Evolutionary conservation across 1,284 basidiomycete genomes (phyloP), one percentile per base, ranked within the genome.

Genomic region (Boletus sp.): DNA sequence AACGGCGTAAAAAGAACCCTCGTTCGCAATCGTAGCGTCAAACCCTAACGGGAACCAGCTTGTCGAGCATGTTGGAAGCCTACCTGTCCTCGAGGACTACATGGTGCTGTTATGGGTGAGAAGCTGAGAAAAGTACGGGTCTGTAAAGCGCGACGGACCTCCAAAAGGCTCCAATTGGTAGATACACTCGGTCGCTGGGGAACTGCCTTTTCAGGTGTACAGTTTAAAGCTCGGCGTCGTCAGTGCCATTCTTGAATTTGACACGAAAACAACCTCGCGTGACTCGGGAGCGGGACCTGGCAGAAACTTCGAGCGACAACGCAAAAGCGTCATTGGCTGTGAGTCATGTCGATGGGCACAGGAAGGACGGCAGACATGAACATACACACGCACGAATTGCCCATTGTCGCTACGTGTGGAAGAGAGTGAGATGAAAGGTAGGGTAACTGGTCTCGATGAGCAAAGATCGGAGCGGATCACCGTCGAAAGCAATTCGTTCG

Each of bases 391-490:
- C 63, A 87, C 88, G 87, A 62, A 92, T 84, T 84, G 78, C 4
- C 85, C 85, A 62, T 83, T 73, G 20, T 77, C 72, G 46, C 79
- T 73, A 51, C 76, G 66, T 57, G 84, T 86, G 84, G 81, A 93
- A 88, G 66, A 94, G 80, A 22, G 90, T n/a, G n/a, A 92, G 65
- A 94, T 84, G 80, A 94, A 91, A 12, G 92, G 88, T 73, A 94
- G 92, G 78, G 78, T 94, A 94, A 60, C 89, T 89, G 18, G 86
- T 86, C 70, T 90, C 80, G 58, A 89, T 75, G 60, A 92, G 78
- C 68, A 88, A 78, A 68, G 94, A 78, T 66, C 91, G 86, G 56
- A 94, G 83, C 31, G 87, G 85, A 73, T 91, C 87, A 22, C 82
- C 84, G 62, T 86, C 83, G 77, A 89, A 92, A 29, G 86, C 81